phyloP scores from a whole-genome alignment of 805 yeast species.

The Ogataea wickerhamii region DNA sequence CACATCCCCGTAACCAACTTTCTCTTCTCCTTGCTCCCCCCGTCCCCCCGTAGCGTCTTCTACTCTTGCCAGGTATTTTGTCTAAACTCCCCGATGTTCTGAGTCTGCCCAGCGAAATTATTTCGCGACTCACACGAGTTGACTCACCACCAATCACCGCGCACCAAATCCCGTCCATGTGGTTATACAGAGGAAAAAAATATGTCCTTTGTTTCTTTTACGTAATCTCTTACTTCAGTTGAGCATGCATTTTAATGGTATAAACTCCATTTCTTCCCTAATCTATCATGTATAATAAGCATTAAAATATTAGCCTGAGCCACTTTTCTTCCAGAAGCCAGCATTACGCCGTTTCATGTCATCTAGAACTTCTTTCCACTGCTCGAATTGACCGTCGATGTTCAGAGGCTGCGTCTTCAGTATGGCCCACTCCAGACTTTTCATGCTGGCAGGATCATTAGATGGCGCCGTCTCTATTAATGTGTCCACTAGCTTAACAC shows the following conservation, averaged over 20 bases:
- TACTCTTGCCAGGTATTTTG: no score
- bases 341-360: constrained; percentile 19
- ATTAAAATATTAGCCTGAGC: neutral
- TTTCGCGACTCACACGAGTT: no score
- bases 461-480: constrained; percentile 21
- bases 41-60: constrained; percentile 1
- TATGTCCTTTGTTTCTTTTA: no score
- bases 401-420: constrained; percentile 13
- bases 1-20: neutral
- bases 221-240: no score
- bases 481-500: constrained; percentile 19
- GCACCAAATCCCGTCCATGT: constrained; percentile 1
- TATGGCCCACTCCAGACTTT: constrained; percentile 26
- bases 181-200: no score
- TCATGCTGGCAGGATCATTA: constrained; percentile 18
- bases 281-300: no score
- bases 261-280: no score
- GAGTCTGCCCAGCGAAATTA: no score
- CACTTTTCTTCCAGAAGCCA: constrained; percentile 26
- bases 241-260: no score
- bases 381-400: constrained; percentile 9
- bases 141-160: constrained; percentile 3
- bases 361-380: constrained; percentile 22
- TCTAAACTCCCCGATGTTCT: no score
- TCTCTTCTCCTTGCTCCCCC: neutral